phyloP scores from a whole-genome alignment of 1,139 yeast genomes.

The Candida smagusa region DNA sequence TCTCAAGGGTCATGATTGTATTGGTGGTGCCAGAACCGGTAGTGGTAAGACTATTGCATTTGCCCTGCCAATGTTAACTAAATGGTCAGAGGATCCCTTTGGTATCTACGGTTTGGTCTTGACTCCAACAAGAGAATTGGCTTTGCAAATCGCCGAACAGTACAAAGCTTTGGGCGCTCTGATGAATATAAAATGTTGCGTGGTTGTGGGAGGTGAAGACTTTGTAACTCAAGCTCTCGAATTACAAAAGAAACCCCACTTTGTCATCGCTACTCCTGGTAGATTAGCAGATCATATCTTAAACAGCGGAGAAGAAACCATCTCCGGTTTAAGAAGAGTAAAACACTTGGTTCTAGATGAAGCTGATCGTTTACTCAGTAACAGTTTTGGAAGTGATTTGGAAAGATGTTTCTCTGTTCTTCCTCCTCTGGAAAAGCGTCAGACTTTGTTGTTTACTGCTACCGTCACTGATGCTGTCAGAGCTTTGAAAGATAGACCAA shows the following conservation, averaged over 20 bases:
- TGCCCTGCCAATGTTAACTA: conserved; percentile 91
- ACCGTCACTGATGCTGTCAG: conserved; percentile 93
- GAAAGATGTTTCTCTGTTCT: conserved; percentile 66
- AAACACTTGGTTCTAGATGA: conserved; percentile 88
- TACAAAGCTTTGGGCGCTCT: conserved; percentile 88
- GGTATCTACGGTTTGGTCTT: conserved; percentile 87
- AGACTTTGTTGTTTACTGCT: conserved; percentile 90
- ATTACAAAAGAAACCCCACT: conserved; percentile 82
- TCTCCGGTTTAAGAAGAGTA: conserved; percentile 72
- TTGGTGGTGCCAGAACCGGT: conserved; percentile 98
- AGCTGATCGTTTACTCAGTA: conserved; percentile 87
- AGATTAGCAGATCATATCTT: conserved; percentile 89
- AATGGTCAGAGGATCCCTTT: conserved; percentile 93
- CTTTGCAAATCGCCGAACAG: conserved; percentile 95
- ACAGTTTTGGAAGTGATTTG: conserved; percentile 79
- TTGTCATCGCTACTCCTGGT: conserved; percentile 97
- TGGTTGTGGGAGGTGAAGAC: conserved; percentile 94
- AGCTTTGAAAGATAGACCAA: conserved; percentile 68
- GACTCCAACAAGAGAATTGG: conserved; percentile 95
- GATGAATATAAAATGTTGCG: conserved; percentile 76
- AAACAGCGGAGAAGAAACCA: conserved; percentile 86
- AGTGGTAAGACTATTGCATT: conserved; percentile 97
- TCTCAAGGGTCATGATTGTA: conserved; percentile 80
- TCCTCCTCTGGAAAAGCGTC: conserved; percentile 72
- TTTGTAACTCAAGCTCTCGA: conserved; percentile 82